These are phyloP conservation scores for Penicillium sclerotigenum DNA, from an alignment of 2,329 filamentous ascomycete species.

Conservation along the genomic window DNA sequence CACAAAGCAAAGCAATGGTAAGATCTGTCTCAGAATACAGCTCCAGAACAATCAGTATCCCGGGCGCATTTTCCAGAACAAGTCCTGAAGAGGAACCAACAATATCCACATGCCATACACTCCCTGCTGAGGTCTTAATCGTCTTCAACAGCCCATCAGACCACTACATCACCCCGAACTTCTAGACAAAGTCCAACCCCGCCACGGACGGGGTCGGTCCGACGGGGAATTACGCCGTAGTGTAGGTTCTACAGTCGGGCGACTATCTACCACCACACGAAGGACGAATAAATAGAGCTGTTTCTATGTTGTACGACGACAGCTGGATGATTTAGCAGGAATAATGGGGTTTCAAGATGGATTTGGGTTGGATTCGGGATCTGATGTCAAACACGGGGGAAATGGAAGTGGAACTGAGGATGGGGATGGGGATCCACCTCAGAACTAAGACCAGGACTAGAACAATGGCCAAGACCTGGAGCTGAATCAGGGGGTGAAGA, in stretches of 20 bases:
- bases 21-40: constrained; percentile 2
- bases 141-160: constrained; percentile 20
- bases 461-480: neutral
- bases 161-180: constrained; percentile 50
- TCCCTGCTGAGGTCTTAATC: constrained; percentile 16
- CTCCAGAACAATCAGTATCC: neutral
- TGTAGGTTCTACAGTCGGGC: constrained; percentile 29
- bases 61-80: neutral
- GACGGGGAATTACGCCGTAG: constrained; percentile 68
- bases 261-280: constrained; percentile 9
- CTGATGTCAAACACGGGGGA: neutral
- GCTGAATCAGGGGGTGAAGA: neutral
- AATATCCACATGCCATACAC: neutral
- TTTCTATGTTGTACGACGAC: constrained; percentile 14
- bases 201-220: constrained; percentile 63
- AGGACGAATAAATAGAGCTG: neutral
- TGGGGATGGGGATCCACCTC: neutral
- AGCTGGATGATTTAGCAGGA: constrained; percentile 17
- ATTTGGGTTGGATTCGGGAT: neutral
- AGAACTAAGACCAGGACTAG: too few species aligned
- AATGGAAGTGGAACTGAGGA: neutral
- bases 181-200: constrained; percentile 65
- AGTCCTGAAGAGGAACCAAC: neutral
- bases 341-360: constrained; percentile 14
- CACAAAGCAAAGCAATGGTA: constrained; percentile 20